Base-by-base conservation (phyloP, 768 basidiomycete species). In the Podaxis rugospora region DNA sequence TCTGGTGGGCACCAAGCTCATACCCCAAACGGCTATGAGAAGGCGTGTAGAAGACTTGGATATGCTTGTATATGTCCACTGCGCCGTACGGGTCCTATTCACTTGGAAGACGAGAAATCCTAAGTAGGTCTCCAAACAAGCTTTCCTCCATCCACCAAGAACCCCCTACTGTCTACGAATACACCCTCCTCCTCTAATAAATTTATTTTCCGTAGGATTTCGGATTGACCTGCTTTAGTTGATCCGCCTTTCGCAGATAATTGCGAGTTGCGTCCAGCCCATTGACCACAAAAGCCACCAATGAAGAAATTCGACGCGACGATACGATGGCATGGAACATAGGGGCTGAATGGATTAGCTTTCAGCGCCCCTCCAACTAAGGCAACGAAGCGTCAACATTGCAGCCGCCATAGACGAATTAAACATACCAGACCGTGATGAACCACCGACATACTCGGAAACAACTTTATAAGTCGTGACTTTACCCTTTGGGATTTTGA, bases 241-340 rank as follows among this genome's bases (percentile, higher is more conserved):
- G 21, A 23, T 27, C 47, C 18, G 4, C 23, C 47, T 49, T 49
- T 1, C 7, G 3, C 21, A 11, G 21, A 49, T 11, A 7, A 5
- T 9, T 11, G 21, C 9, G 47, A 21, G 3, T 36, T 35, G 18
- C 42, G 59, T 36, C 71, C 75, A 3, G 79, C 81, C 83, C 85
- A 86, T 69, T 87, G 83, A 16, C 86, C 87, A 42, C 71, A 74
- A 67, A 84, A 89, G 0, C 88, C 88, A 2, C 87, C 88, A 11
- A 89, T 75, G 57, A 78, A 86, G 10, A 79, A 68, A 63, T 78
- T 82, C 0, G 85, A 82, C 0, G 87, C 84, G 13, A 90, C 81
- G 55, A 90, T 79, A 36, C 88, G 82, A 66, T 90, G 89, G 62
- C 89, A 90, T 49, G 21, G 25, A 27, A 49, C 18, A 32, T 28